phyloP scores from a whole-genome alignment of 1,139 yeast species.

The Hanseniaspora gamundiae region DNA sequence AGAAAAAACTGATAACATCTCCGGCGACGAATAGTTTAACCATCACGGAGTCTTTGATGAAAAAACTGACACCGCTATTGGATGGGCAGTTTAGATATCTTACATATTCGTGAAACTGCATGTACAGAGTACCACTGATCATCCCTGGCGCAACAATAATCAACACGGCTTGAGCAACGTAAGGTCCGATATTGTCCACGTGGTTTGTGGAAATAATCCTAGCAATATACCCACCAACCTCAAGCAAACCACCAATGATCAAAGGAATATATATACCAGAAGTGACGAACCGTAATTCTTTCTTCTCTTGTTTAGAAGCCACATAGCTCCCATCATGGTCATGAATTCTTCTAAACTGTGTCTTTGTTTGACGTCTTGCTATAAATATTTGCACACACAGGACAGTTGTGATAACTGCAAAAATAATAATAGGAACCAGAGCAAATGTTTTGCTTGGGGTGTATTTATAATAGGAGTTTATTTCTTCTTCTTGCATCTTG shows the following conservation, averaged over 20 bases:
- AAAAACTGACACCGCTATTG: background rate
- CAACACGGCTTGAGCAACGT: slow-evolving; percentile 27
- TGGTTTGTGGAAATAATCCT: slow-evolving; percentile 22
- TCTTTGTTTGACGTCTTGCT: too few relatives aligned
- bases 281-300: background rate
- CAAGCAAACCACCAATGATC: slow-evolving; percentile 22
- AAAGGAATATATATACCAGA: slow-evolving; percentile 18
- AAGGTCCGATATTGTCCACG: slow-evolving; percentile 21
- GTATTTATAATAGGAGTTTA: too few relatives aligned
- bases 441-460: too few relatives aligned
- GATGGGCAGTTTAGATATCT: slow-evolving; percentile 1
- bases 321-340: too few relatives aligned
- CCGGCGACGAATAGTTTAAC: slow-evolving; percentile 29
- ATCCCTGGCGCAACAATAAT: slow-evolving; percentile 34
- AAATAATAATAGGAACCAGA: too few relatives aligned
- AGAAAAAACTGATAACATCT: slow-evolving; percentile 30
- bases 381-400: too few relatives aligned
- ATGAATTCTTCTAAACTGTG: too few relatives aligned
- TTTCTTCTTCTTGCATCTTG: too few relatives aligned
- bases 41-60: background rate
- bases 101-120: slow-evolving; percentile 31
- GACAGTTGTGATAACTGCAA: too few relatives aligned
- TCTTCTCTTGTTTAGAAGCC: background rate
- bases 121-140: slow-evolving; percentile 35
- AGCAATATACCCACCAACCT: slow-evolving; percentile 28